Evolutionary conservation across 1,284 basidiomycete genomes (phyloP), one percentile per base, ranked within the genome.

Genomic region (Fistulinella cinereoalba): DNA sequence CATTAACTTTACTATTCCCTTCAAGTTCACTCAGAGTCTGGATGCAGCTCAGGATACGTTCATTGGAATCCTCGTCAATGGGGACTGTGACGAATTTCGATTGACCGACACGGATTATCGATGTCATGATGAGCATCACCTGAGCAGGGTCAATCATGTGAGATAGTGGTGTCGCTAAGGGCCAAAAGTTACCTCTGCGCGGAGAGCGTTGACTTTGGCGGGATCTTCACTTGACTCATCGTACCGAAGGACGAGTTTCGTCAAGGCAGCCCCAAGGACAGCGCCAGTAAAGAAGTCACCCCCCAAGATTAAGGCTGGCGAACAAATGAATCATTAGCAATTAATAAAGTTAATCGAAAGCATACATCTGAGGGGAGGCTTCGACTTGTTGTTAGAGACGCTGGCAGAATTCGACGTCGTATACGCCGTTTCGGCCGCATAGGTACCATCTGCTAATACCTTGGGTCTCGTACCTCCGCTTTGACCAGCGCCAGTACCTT

Each of bases 91-190:
- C 90, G 58, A 97, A 97, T 66, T 96, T 95, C 50, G 92, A 95
- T 72, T 98, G 96, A 33, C 97, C 97, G 40, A 98, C 92, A 41
- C 96, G 92, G 59, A 99, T 90, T 61, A 97, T 79, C 15, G 92
- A 97, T 3, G 93, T 88, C 96, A 99, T 98, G 65, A 99, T 94
- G 49, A 99, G 78, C 91, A 99, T 98, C 3, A 93, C 86, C 86
- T 90, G 54, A 4, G 32, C 13, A 27, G 36, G 16, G 29, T 43
- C 8, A 9, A 41, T 18, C 7, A 37, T 11, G 16, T 38, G 25
- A 44, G 47, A 31, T 38, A 13, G 41, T 23, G 28, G 11, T 10
- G 33, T 41, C 10, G 16, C 34, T 27, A 53, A 19, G n/a, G 33
- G 43, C 4, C 39, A 43, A 19, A 33, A 18, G n/a, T 28, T 47